phyloP scores from a whole-genome alignment of 176 grass and related monocot genomes.

The Triticum urartu region DNA sequence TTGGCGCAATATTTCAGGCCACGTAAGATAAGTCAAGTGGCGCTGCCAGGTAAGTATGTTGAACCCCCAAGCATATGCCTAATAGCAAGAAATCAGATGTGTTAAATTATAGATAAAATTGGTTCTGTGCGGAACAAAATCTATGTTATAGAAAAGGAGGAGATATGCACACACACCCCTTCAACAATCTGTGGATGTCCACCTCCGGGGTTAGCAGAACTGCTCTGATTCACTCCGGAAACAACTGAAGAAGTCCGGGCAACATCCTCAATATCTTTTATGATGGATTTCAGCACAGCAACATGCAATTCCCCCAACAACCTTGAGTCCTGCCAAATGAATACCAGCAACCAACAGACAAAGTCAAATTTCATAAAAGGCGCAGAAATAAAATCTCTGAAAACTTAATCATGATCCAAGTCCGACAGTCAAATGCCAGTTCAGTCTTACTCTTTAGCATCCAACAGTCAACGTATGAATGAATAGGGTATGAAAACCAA shows the following conservation, averaged over 20 bases:
- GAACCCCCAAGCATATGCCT: constrained; percentile 95
- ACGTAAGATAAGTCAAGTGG: constrained; percentile 78
- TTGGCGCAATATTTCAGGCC: constrained; percentile 90
- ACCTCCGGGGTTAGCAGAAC: constrained; percentile 68
- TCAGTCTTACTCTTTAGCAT: constrained; percentile 12
- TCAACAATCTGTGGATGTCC: constrained; percentile 85
- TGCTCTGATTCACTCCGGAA: constrained; percentile 71
- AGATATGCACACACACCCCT: constrained; percentile 53
- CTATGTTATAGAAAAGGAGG: background rate
- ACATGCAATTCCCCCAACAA: constrained; percentile 85
- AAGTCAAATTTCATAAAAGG: background rate
- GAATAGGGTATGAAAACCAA: background rate
- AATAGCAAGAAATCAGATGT: constrained; percentile 27
- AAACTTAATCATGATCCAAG: background rate
- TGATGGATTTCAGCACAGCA: constrained; percentile 74
- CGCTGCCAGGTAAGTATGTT: constrained; percentile 82
- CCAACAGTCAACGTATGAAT: too few species aligned
- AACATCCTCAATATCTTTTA: constrained; percentile 98
- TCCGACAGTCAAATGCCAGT: constrained; percentile 10
- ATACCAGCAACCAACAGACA: background rate
- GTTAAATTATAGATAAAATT: background rate
- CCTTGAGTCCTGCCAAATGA: constrained; percentile 72
- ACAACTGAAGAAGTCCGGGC: constrained; percentile 68
- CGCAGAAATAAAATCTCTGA: background rate
- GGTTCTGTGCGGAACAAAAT: constrained; percentile 17